Evolutionary conservation across 2,329 filamentous ascomycete species (phyloP), one percentile per base, ranked within the genome.

Genomic region (Intubia oerlemansii): DNA sequence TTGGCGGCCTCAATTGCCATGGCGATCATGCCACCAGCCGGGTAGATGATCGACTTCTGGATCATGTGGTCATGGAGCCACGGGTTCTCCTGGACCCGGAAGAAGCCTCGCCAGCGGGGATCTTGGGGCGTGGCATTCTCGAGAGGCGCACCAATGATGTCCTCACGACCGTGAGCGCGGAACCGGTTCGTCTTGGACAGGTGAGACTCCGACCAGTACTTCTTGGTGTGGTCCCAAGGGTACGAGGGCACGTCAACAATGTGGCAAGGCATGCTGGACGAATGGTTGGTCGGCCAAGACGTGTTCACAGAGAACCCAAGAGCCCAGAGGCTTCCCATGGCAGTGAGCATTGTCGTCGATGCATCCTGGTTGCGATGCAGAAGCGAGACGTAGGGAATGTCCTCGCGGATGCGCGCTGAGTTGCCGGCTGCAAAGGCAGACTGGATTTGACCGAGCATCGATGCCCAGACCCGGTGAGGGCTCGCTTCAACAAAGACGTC

Each of bases 61-160:
- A 60, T 46, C 28, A 51, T 41, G 29, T 63, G 57, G 31, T 62
- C 53, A 1, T 42, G 40, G 5, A 62, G 36, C 60, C 60, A 64
- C 0, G 54, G 52, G 2, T 45, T 42, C 4, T 53, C 47, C 8
- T 50, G 42, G 0, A 53, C 30, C 1, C 47, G 45, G 8, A 60
- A 42, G 12, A 56, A 42, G 27, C 57, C 56, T 11, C 57, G 46
- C 60, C 60, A 64, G 7, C 38, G 32, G 3, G 46, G 45, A 3
- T 42, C 37, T 8, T 44, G 28, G 2, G 44, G 41, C 7, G 28
- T 35, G 4, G 46, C 47, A 11, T 29, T 33, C 11, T 38, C 35
- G 3, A 38, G 21, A 0, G 36, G 40, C 1, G 38, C 34, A 2
- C 40, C 40, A 3, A 53, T 40, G 4, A 43, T 40, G 17, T 47